phyloP scores from a whole-genome alignment of 2,329 filamentous ascomycete genomes.

The Sordariomycetes sp. region DNA sequence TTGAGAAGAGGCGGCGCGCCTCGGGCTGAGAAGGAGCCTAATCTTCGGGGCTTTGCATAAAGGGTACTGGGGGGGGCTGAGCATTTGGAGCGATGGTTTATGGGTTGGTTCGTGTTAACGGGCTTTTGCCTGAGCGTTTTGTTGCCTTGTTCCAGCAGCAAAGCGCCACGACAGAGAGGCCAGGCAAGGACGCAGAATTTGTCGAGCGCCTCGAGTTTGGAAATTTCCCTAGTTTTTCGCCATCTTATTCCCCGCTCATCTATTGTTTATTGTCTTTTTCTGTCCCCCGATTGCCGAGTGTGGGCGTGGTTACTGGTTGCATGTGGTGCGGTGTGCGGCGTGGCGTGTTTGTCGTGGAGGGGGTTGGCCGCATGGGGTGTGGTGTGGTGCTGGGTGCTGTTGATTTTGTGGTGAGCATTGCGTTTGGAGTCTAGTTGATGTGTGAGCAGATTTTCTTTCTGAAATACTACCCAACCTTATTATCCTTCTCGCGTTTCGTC shows the following conservation, averaged over 20 bases:
- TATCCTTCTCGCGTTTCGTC: not conserved
- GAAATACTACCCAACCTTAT: not conserved
- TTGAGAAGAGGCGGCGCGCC: not conserved
- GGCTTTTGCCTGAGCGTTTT: not conserved
- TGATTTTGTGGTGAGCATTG: not conserved
- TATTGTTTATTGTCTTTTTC: not conserved
- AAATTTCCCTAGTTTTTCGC: not conserved
- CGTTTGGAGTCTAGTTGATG: not conserved
- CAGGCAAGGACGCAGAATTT: not conserved
- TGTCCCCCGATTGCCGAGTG: too few species aligned
- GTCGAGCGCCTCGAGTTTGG: not conserved
- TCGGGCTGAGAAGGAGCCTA: not conserved
- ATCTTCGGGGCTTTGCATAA: not conserved
- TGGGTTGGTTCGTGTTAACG: not conserved
- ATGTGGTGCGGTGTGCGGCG: not conserved
- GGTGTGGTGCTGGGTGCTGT: not conserved
- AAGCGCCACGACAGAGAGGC: too few species aligned
- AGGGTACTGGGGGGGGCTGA: not conserved
- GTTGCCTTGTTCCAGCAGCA: not conserved
- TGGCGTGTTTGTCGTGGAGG: not conserved
- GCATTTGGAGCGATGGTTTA: not conserved
- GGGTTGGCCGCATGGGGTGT: not conserved
- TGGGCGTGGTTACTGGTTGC: too few species aligned
- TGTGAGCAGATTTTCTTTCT: not conserved
- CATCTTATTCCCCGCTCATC: not conserved